These are phyloP conservation scores for Nannochloropsis gaditana DNA, from an alignment of 108 stramenopile genomes.

Conservation along the genomic window DNA sequence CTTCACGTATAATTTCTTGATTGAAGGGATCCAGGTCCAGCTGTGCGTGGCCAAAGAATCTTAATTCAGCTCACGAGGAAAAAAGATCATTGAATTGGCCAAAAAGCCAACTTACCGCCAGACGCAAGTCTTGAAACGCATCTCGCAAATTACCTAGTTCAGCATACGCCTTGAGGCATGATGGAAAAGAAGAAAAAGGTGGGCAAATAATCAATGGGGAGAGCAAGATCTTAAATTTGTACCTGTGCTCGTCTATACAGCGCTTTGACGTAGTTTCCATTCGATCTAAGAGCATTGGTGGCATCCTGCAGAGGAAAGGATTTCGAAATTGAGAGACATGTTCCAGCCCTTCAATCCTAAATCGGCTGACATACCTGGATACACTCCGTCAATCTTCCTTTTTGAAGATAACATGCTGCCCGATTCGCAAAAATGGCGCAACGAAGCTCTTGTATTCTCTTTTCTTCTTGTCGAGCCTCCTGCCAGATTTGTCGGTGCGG, in stretches of 20 bases:
- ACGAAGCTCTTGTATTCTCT: background rate
- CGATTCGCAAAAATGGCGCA: background rate
- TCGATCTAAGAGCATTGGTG: conserved; percentile 5
- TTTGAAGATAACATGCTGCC: conserved; percentile 7
- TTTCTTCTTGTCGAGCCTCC: background rate
- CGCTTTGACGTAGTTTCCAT: background rate
- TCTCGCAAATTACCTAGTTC: background rate
- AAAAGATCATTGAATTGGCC: too few species aligned
- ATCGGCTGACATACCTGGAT: background rate
- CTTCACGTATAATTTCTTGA: background rate
- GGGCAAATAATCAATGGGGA: background rate
- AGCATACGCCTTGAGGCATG: background rate
- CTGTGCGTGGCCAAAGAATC: background rate
- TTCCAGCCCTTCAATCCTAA: too few species aligned
- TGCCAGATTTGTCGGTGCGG: background rate
- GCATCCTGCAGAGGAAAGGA: background rate
- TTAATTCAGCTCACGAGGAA: too few species aligned
- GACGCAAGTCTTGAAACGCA: background rate
- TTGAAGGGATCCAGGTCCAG: background rate
- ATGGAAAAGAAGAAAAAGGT: background rate
- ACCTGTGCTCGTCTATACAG: conserved; percentile 17
- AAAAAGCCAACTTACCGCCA: background rate
- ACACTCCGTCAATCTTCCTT: background rate
- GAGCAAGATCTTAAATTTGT: background rate
- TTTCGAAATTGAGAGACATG: too few species aligned